Percentiles rank a stretch among this genome's conserved stretches.
These are phyloP conservation scores for Verticillium longisporum DNA, from an alignment of 2,329 filamentous ascomycete species.

Conservation along the genomic window DNA sequence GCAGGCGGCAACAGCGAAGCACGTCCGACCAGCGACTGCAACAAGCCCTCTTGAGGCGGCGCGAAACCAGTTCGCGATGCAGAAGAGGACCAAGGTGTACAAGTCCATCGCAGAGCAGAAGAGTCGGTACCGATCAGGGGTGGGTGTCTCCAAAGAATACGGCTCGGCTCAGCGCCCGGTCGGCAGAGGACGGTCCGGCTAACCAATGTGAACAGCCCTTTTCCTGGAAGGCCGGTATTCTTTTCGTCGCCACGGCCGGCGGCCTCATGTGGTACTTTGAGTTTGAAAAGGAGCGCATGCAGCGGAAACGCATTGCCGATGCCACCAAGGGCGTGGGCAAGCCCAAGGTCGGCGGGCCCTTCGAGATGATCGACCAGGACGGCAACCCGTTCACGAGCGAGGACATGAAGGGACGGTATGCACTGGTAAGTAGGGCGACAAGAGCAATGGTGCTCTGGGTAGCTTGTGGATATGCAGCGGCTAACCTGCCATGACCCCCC, in stretches of 20 bases:
- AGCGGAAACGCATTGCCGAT: constrained; percentile 81
- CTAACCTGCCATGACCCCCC: background rate
- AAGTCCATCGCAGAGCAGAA: constrained; percentile 55
- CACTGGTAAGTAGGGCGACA: constrained; percentile 42
- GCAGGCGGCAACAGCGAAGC: constrained; percentile 24
- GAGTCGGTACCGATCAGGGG: constrained; percentile 50
- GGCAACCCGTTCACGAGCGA: constrained; percentile 70
- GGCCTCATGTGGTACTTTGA: constrained; percentile 87
- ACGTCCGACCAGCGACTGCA: constrained; percentile 25
- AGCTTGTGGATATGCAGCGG: background rate
- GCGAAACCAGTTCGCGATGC: constrained; percentile 24
- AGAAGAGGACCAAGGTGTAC: constrained; percentile 33
- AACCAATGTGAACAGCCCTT: constrained; percentile 59
- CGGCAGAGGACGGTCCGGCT: background rate
- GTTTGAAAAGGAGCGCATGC: constrained; percentile 85
- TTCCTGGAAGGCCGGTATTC: constrained; percentile 80
- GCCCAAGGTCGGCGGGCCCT: constrained; percentile 87
- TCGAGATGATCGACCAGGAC: constrained; percentile 75
- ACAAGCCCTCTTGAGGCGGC: constrained; percentile 21
- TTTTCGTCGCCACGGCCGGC: constrained; percentile 75
- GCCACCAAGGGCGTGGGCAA: constrained; percentile 87
- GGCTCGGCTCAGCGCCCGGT: background rate
- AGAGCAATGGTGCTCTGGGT: too few relatives aligned
- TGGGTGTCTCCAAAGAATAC: constrained; percentile 22
- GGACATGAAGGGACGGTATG: constrained; percentile 82